phyloP scores from a whole-genome alignment of 1,139 yeast genomes.

The Suhomyces wounanorum region DNA sequence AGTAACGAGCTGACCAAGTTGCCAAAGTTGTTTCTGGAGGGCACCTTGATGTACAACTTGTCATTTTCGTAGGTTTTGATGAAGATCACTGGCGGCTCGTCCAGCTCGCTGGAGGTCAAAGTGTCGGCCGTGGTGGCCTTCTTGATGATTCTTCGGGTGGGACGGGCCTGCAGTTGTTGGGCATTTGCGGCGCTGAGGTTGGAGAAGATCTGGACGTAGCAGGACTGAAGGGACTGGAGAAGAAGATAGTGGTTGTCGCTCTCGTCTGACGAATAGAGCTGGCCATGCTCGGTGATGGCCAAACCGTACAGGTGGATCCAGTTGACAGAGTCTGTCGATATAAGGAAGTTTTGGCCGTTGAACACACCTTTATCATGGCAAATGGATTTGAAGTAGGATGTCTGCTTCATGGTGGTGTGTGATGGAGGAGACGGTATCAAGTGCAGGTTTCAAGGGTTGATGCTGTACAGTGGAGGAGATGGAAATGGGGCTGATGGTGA shows the following conservation, averaged over 20 bases:
- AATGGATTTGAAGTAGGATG: conserved; percentile 36
- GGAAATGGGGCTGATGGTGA: not conserved
- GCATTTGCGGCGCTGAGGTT: conserved; percentile 18
- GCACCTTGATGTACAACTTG: conserved; percentile 48
- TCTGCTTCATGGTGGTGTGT: conserved; percentile 17
- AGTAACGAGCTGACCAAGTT: conserved; percentile 52
- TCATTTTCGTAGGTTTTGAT: conserved; percentile 50
- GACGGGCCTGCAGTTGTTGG: conserved; percentile 16
- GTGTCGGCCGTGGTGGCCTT: conserved; percentile 5
- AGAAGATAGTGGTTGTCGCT: conserved; percentile 36
- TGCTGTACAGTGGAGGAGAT: too few species aligned
- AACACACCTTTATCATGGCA: conserved; percentile 40
- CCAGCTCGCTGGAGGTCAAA: conserved; percentile 12
- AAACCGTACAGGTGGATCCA: conserved; percentile 40
- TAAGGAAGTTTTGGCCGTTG: conserved; percentile 36
- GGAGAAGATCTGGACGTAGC: conserved; percentile 43
- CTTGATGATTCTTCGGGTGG: conserved; percentile 12
- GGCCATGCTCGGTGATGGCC: conserved; percentile 41
- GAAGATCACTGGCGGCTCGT: conserved; percentile 47
- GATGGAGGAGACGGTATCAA: not conserved
- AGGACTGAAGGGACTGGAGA: conserved; percentile 42
- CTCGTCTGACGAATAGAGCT: conserved; percentile 39
- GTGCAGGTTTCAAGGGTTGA: too few species aligned
- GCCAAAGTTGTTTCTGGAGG: conserved; percentile 47
- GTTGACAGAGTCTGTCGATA: conserved; percentile 41